These are phyloP conservation scores for Nakazawaea populi DNA, from an alignment of 805 yeast species.

Conservation along the genomic window DNA sequence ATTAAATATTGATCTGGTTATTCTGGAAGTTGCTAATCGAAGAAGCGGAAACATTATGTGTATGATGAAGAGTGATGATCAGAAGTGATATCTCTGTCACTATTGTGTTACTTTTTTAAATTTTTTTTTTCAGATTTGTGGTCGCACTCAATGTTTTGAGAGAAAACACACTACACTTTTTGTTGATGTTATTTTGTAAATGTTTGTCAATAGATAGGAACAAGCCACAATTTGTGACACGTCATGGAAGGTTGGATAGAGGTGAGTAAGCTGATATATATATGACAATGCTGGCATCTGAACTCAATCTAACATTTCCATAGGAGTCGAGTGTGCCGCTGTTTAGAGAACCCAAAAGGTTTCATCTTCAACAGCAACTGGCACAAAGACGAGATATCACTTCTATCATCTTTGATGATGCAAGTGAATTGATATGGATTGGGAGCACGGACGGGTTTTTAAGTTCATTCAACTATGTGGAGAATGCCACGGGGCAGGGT, in stretches of 20 bases:
- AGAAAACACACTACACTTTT: neutral
- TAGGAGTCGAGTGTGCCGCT: slow-evolving; percentile 29
- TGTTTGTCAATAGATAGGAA: neutral
- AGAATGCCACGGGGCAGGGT: slow-evolving; percentile 12
- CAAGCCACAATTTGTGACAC: neutral
- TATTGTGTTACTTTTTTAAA: neutral
- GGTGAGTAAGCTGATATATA: slow-evolving; percentile 24
- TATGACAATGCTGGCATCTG: neutral
- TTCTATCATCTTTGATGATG: slow-evolving; percentile 53
- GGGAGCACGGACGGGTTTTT: slow-evolving; percentile 62
- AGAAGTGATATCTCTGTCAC: neutral
- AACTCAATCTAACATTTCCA: neutral
- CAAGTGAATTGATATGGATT: slow-evolving; percentile 79
- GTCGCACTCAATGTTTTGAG: neutral
- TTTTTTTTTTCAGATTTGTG: neutral
- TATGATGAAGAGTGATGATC: neutral
- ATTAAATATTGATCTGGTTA: neutral
- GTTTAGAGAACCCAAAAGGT: slow-evolving; percentile 18
- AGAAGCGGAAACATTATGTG: slow-evolving; percentile 1
- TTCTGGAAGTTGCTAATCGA: neutral
- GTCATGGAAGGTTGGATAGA: slow-evolving; percentile 49
- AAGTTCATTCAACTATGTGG: slow-evolving; percentile 23
- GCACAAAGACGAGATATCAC: slow-evolving; percentile 20
- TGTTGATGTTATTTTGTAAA: neutral
- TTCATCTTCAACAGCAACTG: slow-evolving; percentile 13